Evolutionary conservation across 2,329 filamentous ascomycete species (phyloP).

Genomic region (Cladosporium sp.): DNA sequence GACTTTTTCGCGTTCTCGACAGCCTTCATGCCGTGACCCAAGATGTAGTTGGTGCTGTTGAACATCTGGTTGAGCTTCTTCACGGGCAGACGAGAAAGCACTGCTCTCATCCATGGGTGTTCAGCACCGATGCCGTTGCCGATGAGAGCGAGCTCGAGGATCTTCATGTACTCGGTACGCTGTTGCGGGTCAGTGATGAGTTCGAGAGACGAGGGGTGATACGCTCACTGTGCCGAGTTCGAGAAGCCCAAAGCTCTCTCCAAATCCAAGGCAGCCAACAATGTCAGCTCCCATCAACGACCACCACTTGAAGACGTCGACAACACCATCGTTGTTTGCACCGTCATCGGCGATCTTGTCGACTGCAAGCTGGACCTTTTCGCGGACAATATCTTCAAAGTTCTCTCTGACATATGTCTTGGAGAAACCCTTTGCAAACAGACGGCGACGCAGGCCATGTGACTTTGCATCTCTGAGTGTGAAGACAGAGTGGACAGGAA

Average conservation of each 20-base stretch:
- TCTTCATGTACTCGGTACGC: slow-evolving; percentile 35
- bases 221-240: slow-evolving; percentile 25
- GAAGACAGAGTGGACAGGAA: slow-evolving; percentile 33
- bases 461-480: slow-evolving; percentile 39
- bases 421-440: slow-evolving; percentile 41
- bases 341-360: slow-evolving; percentile 34
- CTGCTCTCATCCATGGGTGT: slow-evolving; percentile 30
- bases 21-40: slow-evolving; percentile 28
- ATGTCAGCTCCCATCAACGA: slow-evolving; percentile 21
- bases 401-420: slow-evolving; percentile 38
- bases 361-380: slow-evolving; percentile 38
- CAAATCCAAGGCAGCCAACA: slow-evolving; percentile 22
- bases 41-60: slow-evolving; percentile 25
- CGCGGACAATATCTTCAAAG: slow-evolving; percentile 40
- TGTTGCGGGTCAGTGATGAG: slow-evolving; percentile 22
- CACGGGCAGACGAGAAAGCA: slow-evolving; percentile 30
- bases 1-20: slow-evolving; percentile 29
- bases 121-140: slow-evolving; percentile 37
- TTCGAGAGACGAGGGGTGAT: slow-evolving; percentile 41
- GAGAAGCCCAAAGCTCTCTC: slow-evolving; percentile 22
- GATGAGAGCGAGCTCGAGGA: slow-evolving; percentile 33
- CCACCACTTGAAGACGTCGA: slow-evolving; percentile 44
- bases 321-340: slow-evolving; percentile 33
- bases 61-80: slow-evolving; percentile 27
- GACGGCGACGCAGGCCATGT: slow-evolving; percentile 39